Base-by-base conservation (phyloP, 2,329 filamentous ascomycete species). In the Microdochium paspali region DNA sequence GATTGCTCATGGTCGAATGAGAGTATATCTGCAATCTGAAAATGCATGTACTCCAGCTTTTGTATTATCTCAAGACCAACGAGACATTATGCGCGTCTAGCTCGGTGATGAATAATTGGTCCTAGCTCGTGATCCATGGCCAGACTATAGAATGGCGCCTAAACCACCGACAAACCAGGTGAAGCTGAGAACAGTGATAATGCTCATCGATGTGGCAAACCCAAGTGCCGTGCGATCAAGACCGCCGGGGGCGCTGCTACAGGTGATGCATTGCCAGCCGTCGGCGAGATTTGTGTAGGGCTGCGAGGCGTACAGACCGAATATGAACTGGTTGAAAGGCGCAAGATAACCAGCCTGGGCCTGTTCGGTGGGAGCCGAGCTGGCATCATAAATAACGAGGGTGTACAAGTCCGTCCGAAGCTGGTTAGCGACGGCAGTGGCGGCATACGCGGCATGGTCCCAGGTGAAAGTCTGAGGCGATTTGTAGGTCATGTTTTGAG, bases 81-180 rank as follows among this genome's bases (percentile, higher is more conserved):
- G 21, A 35, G 45, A 39, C n/a, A 46, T 26, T 23, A 21, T 46
- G 30, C 45, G 26, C 30, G 43, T 46, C 45, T 44, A 26, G 40
- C 25, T 50, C 45, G 28, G 49, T 46, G 44, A 30, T 21, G 10
- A 21, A 15, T 5, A 6, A 6, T 18, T 6, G 10, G 18, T 18
- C 18, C 12, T 18, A 10, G 35, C 12, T 20, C 23, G 4, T 25
- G 15, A 9, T 25, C 9, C 24, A 30, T 10, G 3, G 18, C 4
- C 18, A 26, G 7, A 24, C 48, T 58, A 62, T 46, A 59, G 40
- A 23, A 69, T 58, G 30, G 67, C 56, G 9, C 63, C 67, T 10
- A 78, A 58, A 2, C 79, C 78, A 23, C 68, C 68, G 31, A 82
- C 77, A 54, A 83, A 83, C 79, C 79, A 83, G 25, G 79, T 82